phyloP scores from a whole-genome alignment of 345 rosid genomes.

The Hibiscus mutabilis region DNA sequence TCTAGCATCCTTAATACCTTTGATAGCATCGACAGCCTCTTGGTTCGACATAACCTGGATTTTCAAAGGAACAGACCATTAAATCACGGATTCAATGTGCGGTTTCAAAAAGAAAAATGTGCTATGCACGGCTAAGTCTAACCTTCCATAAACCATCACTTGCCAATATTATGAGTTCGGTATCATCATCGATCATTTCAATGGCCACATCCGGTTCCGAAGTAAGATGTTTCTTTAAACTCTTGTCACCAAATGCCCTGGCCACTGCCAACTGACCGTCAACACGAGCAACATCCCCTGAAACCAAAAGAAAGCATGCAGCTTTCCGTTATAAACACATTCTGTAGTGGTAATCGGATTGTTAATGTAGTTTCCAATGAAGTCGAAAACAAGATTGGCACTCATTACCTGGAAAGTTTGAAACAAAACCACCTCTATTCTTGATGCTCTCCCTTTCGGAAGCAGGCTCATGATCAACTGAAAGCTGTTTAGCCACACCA shows the following conservation, averaged over 20 bases:
- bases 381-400: background rate
- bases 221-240: slow-evolving; percentile 78
- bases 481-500: slow-evolving; percentile 65
- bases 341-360: background rate
- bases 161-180: slow-evolving; percentile 68
- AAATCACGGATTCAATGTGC: background rate
- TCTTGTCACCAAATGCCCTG: slow-evolving; percentile 94
- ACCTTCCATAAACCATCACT: slow-evolving; percentile 98
- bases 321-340: background rate
- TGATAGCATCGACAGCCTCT: slow-evolving; percentile 67
- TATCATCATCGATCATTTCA: slow-evolving; percentile 54
- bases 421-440: slow-evolving; percentile 84
- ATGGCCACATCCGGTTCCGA: slow-evolving; percentile 69
- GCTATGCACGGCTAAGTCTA: background rate
- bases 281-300: slow-evolving; percentile 91
- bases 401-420: slow-evolving; percentile 69
- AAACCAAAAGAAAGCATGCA: slow-evolving; percentile 3
- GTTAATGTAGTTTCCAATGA: background rate
- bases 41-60: slow-evolving; percentile 82
- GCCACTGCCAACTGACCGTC: slow-evolving; percentile 95
- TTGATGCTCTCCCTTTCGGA: slow-evolving; percentile 62
- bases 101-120: background rate
- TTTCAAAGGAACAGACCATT: background rate
- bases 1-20: slow-evolving; percentile 52
- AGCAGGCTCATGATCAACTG: slow-evolving; percentile 85